Conservation (phyloP, 352 stramenopile genomes). For the Poterioochromonas sp. region DNA sequence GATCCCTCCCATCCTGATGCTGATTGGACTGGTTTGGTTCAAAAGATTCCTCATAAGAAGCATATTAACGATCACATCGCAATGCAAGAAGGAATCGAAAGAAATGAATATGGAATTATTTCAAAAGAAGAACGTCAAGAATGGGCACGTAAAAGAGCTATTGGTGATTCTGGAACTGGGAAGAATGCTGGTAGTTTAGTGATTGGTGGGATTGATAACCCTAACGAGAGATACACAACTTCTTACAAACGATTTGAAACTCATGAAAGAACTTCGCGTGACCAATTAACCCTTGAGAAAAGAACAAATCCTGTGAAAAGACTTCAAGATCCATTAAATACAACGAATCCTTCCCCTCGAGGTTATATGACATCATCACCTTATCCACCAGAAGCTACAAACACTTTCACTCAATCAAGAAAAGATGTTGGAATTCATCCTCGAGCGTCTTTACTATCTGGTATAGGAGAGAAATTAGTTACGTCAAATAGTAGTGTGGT, state of each 20-base stretch:
- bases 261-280: neutral
- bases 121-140: slow-evolving; percentile 6
- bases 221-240: neutral
- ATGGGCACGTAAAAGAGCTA: neutral
- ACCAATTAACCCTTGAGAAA: slow-evolving; percentile 12
- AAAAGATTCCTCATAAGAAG: neutral
- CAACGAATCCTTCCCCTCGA: neutral
- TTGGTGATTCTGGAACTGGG: neutral
- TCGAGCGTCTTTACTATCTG: neutral
- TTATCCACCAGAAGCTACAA: neutral
- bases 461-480: neutral
- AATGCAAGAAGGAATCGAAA: neutral
- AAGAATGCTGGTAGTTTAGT: neutral
- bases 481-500: neutral
- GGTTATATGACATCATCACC: neutral
- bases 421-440: neutral
- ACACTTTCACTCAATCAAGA: neutral
- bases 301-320: neutral
- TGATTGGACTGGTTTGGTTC: slow-evolving; percentile 22
- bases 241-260: neutral
- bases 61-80: neutral
- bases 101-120: slow-evolving; percentile 4
- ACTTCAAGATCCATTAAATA: neutral
- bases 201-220: neutral
- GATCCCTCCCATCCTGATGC: slow-evolving; percentile 27